Base-by-base conservation (phyloP, 163 green algal species). In the Chloroidium sp. region DNA sequence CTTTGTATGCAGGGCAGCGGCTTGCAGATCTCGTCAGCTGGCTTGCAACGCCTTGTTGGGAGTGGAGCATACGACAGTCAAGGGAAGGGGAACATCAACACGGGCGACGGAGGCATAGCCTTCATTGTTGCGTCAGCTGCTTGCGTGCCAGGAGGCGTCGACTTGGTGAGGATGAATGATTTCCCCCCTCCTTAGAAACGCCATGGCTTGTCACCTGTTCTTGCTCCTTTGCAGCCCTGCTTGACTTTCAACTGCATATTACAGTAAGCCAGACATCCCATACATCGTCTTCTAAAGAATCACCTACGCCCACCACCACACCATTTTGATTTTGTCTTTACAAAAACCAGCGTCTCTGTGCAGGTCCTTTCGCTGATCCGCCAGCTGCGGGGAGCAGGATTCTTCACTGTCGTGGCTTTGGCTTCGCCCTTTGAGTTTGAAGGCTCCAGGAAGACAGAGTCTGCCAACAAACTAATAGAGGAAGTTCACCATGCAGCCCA, bases 391-490 rank as follows among this genome's bases (percentile, higher is more conserved):
- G 87, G 87, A 1, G 84, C 87, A 4, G 92, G 92, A 62, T 90
- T 91, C 86, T 95, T 96, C 80, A 94, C 93, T 4, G 89, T 88
- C 0, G 90, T 88, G 0, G 91, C 89, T 0, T 80, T 96, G 8
- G 92, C 92, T 8, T 78, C 82, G 69, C 92, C 92, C 0, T 95
- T 95, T 87, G 86, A 80, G 2, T 95, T 96, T 84, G 92, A 95
- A 81, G 92, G 92, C 10, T 60, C 80, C 0, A 82, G 85, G 59
- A 90, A 90, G 83, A 75, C 90, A 75, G 90, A 93, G 76, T 82
- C 89, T 69, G 86, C 87, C 4, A 86, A 90, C 60, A 82, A 82
- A 61, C 85, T 95, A 14, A 87, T 95, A 36, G 86, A 86, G 59
- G 83, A 83, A 1, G 74, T 95, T 83, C 79, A 89, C 78, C 86